Evolutionary conservation across 805 yeast genomes (phyloP).

Genomic region (Kodamaea fukazawae): DNA sequence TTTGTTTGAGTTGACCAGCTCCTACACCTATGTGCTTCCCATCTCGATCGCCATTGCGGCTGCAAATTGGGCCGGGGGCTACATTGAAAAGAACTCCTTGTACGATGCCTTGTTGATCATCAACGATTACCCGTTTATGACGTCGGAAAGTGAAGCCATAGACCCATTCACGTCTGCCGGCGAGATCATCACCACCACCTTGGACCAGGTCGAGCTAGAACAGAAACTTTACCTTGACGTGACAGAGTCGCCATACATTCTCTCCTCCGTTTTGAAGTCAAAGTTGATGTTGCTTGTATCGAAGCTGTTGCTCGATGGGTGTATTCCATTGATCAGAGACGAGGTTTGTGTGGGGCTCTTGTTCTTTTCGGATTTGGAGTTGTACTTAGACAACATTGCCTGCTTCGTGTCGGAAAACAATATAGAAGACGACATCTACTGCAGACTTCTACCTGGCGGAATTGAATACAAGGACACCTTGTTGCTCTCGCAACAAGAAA

Average conservation of each 20-base stretch:
- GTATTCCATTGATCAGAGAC: constrained; percentile 45
- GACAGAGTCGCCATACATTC: constrained; percentile 31
- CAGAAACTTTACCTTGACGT: constrained; percentile 31
- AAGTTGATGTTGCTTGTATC: constrained; percentile 38
- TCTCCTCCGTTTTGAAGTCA: constrained; percentile 28
- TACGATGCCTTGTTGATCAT: constrained; percentile 47
- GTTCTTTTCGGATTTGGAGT: constrained; percentile 51
- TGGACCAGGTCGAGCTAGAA: constrained; percentile 2
- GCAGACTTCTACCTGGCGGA: constrained; percentile 17
- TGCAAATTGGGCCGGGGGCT: constrained; percentile 55
- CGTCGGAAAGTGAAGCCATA: constrained; percentile 37
- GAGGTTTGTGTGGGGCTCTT: constrained; percentile 42
- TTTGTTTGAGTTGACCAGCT: constrained; percentile 53
- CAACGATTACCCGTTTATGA: constrained; percentile 54
- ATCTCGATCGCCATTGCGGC: constrained; percentile 54
- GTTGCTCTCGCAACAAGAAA: constrained; percentile 2
- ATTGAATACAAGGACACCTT: constrained; percentile 3
- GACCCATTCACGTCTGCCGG: constrained; percentile 28
- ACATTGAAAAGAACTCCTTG: constrained; percentile 49
- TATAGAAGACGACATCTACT: constrained; percentile 28
- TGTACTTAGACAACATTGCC: constrained; percentile 46
- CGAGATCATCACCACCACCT: constrained; percentile 30
- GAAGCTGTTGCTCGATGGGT: constrained; percentile 49
- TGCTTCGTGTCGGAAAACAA: constrained; percentile 24
- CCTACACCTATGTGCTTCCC: constrained; percentile 55